phyloP scores from a whole-genome alignment of 768 basidiomycete species.

The Coprinopsis strossmayeri region DNA sequence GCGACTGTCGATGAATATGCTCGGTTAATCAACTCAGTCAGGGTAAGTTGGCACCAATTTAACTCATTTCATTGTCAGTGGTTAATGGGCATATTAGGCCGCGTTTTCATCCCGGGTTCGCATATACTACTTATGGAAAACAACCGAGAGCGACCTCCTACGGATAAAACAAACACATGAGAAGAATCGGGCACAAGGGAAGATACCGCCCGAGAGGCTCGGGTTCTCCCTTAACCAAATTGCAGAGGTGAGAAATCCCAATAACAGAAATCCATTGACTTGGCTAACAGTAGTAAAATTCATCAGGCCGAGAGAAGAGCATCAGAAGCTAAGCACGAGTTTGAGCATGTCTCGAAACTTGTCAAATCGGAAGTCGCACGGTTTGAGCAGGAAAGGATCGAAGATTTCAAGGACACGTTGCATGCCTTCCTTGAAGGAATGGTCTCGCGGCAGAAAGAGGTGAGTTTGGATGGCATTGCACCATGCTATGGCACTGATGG shows the following conservation, averaged over 20 bases:
- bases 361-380: constrained; percentile 85
- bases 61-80: too few species aligned
- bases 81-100: too few species aligned
- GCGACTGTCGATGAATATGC: constrained; percentile 91
- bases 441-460: constrained; percentile 80
- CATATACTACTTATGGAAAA: constrained; percentile 75
- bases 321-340: constrained; percentile 80
- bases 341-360: constrained; percentile 80
- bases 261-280: too few species aligned
- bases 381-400: constrained; percentile 90
- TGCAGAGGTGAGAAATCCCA: constrained; percentile 75
- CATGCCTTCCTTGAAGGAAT: constrained; percentile 84
- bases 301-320: constrained; percentile 77
- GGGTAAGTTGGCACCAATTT: constrained; percentile 40
- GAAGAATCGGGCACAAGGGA: constrained; percentile 72
- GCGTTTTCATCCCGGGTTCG: constrained; percentile 87
- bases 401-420: constrained; percentile 84
- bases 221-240: constrained; percentile 73
- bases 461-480: constrained; percentile 20
- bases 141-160: constrained; percentile 65
- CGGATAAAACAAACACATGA: constrained; percentile 76
- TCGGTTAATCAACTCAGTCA: constrained; percentile 81
- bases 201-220: constrained; percentile 61
- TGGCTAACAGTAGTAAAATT: too few species aligned
- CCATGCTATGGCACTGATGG: constrained; percentile 3